Evolutionary conservation across 768 basidiomycete genomes (phyloP).

Genomic region (Lentinula aciculospora): DNA sequence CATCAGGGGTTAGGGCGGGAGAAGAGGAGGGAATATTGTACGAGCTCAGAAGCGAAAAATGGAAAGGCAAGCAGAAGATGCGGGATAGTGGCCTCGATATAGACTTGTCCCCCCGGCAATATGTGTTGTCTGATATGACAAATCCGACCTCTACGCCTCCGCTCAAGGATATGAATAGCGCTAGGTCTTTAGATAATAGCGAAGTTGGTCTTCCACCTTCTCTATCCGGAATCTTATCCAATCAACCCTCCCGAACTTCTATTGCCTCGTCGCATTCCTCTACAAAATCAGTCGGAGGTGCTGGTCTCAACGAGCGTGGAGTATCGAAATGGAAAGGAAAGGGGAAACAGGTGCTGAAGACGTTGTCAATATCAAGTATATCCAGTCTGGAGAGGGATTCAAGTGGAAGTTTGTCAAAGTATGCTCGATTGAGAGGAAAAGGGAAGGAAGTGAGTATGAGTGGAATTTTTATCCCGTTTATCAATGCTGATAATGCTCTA

Average conservation of each 20-base stretch:
- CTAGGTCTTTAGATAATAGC: not conserved
- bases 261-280: slow-evolving; percentile 1
- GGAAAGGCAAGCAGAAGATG: slow-evolving; percentile 7
- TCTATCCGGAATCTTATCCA: not conserved
- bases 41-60: slow-evolving; percentile 2
- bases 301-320: not conserved
- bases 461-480: not conserved
- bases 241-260: slow-evolving; percentile 2
- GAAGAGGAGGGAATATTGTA: not conserved
- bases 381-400: not conserved
- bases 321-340: slow-evolving; percentile 7
- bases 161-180: not conserved
- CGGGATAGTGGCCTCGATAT: not conserved
- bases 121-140: not conserved
- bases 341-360: not conserved
- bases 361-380: not conserved
- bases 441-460: not conserved
- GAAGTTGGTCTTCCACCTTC: slow-evolving; percentile 4
- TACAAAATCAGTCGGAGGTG: not conserved
- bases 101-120: not conserved
- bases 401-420: not conserved
- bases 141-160: not conserved
- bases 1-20: not conserved
- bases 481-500: not conserved
- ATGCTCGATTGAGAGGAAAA: not conserved